Evolutionary conservation across 768 basidiomycete genomes (phyloP).

Genomic region (Chalciporus pseudorubinellus): DNA sequence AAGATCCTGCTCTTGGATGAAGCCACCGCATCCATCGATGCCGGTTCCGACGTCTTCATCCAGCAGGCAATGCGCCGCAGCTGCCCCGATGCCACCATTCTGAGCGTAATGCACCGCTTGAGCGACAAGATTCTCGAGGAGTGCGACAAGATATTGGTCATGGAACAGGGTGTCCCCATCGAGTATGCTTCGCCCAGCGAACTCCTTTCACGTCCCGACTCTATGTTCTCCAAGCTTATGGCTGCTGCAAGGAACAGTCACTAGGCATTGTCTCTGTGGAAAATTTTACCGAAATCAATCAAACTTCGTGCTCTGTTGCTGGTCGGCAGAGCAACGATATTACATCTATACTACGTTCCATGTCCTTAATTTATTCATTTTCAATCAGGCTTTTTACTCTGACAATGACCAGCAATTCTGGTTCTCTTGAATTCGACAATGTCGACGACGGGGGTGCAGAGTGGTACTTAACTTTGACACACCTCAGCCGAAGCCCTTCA

Average conservation of each 20-base stretch:
- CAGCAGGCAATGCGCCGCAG: constrained; percentile 31
- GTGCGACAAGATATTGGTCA: constrained; percentile 34
- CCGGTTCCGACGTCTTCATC: constrained; percentile 80
- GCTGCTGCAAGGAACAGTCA: constrained; percentile 20
- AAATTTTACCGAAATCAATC: constrained; percentile 7
- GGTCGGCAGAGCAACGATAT: neutral
- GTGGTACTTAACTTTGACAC: too few relatives aligned
- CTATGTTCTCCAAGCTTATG: constrained; percentile 31
- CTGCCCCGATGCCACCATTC: constrained; percentile 29
- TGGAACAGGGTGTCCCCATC: constrained; percentile 36
- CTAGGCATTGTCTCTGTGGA: neutral
- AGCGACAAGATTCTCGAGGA: constrained; percentile 28
- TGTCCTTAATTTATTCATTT: too few relatives aligned
- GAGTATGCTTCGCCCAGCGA: constrained; percentile 25
- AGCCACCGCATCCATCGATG: constrained; percentile 68
- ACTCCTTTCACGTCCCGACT: constrained; percentile 22
- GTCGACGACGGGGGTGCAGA: too few relatives aligned
- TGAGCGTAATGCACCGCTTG: constrained; percentile 32
- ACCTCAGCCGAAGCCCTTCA: too few relatives aligned
- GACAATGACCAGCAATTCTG: too few relatives aligned
- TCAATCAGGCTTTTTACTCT: too few relatives aligned
- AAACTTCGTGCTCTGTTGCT: constrained; percentile 16
- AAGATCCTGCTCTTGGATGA: constrained; percentile 32
- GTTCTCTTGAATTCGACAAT: too few relatives aligned
- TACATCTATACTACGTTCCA: too few relatives aligned